Conservation (phyloP, 2,329 filamentous ascomycete species). For the Sodiomyces alkalinus region DNA sequence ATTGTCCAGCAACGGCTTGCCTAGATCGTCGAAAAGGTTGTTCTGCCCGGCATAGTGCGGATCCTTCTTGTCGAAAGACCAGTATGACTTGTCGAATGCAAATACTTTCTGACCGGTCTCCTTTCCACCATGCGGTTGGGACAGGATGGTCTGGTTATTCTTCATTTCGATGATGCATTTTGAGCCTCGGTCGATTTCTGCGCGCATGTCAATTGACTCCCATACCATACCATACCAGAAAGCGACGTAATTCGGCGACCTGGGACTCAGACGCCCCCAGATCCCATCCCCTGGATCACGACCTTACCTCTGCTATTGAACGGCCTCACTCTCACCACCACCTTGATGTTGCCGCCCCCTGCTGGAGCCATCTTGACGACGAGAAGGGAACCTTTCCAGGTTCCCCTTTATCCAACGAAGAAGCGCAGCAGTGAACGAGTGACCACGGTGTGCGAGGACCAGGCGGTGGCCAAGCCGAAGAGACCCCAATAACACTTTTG, state of each 20-base stretch:
- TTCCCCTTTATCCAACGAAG: not conserved
- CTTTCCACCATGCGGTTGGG: conserved; percentile 54
- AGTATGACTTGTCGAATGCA: conserved; percentile 94
- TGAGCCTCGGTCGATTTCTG: conserved; percentile 80
- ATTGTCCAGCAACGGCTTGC: conserved; percentile 85
- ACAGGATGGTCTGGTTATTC: conserved; percentile 76
- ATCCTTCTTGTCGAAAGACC: conserved; percentile 82
- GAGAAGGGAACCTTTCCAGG: not conserved
- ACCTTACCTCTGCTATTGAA: conserved; percentile 97
- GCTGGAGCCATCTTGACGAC: conserved; percentile 39
- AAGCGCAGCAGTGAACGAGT: too few species aligned
- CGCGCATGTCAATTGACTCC: too few species aligned
- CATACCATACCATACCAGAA: too few species aligned
- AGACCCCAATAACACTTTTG: too few species aligned
- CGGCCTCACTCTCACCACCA: conserved; percentile 89
- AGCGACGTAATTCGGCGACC: too few species aligned
- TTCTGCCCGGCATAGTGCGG: conserved; percentile 80
- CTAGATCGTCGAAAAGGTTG: conserved; percentile 75
- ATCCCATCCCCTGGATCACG: too few species aligned
- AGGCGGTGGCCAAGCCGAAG: too few species aligned
- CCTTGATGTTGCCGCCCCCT: conserved; percentile 96
- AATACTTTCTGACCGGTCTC: conserved; percentile 68
- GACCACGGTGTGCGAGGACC: too few species aligned
- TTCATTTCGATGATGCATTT: conserved; percentile 98
- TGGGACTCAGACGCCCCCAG: not conserved